Base-by-base conservation (phyloP, 164 flowering plant genomes). In the Litsea cubeba region DNA sequence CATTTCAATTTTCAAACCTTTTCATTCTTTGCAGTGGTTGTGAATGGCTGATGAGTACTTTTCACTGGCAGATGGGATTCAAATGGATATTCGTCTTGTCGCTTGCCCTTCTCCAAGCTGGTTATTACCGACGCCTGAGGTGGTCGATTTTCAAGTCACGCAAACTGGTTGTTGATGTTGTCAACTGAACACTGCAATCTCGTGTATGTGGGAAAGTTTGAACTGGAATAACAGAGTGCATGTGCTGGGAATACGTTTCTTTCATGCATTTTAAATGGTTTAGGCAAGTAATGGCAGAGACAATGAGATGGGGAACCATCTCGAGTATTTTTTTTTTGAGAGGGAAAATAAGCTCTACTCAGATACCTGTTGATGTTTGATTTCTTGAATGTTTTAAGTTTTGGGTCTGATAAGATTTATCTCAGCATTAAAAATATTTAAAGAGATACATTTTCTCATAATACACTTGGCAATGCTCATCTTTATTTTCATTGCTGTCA, bases 1-100 rank as follows among this genome's bases (percentile, higher is more conserved):
- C 40, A 66, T 66, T 30, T 66, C 40, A 65, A 65, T 28, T 65
- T 28, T 65, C 40, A 65, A 65, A 28, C 25, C 6, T 28, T 18
- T 14, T 54, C 60, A 54, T 54, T 54, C 12, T 54, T 54, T 54
- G n/a, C 7, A 54, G 20, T 15, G 17, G 60, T 54, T 12, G n/a
- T 54, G n/a, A 54, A 54, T 54, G 60, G n/a, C 60, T 54, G 60
- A 54, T 54, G 60, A 12, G 60, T 54, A 12, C n/a, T 66, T 15
- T 35, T 1, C 28, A 65, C 65, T 2, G 66, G 75, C 82, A 82
- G 84, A 82, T 82, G 84, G 82, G 84, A 54, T 77, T 82, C 78
- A 82, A 82, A 77, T 82, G 84, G 84, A 82, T 82, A 60, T 82
- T 82, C 65, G 77, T 82, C 57, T 71, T 82, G 32, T 82, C 84